A percentile compares a stretch with the other conserved stretches of the same genome.
Conservation (phyloP, 495 filamentous ascomycete species). For the Hypoxylon intermedium region DNA sequence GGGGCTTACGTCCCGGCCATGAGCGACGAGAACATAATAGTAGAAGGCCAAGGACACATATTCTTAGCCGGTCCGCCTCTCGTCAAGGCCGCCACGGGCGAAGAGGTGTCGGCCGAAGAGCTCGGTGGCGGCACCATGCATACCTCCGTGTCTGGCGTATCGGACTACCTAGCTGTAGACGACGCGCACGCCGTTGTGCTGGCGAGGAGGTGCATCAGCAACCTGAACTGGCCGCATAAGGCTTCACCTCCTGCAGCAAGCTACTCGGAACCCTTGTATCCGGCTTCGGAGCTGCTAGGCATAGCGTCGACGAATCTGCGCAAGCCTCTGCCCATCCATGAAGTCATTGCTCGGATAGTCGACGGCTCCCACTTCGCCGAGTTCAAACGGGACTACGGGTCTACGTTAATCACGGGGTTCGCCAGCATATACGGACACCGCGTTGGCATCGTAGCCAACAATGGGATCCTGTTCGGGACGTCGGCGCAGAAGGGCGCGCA, state of each 20-base stretch:
- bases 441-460: slow-evolving; percentile 95
- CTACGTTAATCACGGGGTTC: slow-evolving; percentile 92
- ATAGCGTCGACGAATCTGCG: slow-evolving; percentile 90
- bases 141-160: slow-evolving; percentile 89
- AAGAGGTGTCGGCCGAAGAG: slow-evolving; percentile 90
- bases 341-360: slow-evolving; percentile 93
- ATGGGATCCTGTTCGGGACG: slow-evolving; percentile 95
- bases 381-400: slow-evolving; percentile 93
- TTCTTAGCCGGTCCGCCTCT: slow-evolving; percentile 95
- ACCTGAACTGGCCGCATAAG: slow-evolving; percentile 79
- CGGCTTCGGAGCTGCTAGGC: slow-evolving; percentile 80
- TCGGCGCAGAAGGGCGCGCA: slow-evolving; percentile 93
- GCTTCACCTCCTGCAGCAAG: slow-evolving; percentile 23
- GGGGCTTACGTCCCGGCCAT: slow-evolving; percentile 97
- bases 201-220: slow-evolving; percentile 80
- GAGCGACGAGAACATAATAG: slow-evolving; percentile 97
- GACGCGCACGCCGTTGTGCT: slow-evolving; percentile 93
- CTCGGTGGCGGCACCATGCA: slow-evolving; percentile 94
- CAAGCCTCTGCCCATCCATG: slow-evolving; percentile 81
- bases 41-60: slow-evolving; percentile 92
- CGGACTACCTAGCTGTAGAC: slow-evolving; percentile 93
- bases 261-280: slow-evolving; percentile 77
- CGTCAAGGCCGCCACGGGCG: slow-evolving; percentile 95
- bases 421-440: slow-evolving; percentile 87
- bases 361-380: slow-evolving; percentile 90